Evolutionary conservation across 23 red algal genomes (phyloP).

Genomic region (Gracilaria vermiculophylla): DNA sequence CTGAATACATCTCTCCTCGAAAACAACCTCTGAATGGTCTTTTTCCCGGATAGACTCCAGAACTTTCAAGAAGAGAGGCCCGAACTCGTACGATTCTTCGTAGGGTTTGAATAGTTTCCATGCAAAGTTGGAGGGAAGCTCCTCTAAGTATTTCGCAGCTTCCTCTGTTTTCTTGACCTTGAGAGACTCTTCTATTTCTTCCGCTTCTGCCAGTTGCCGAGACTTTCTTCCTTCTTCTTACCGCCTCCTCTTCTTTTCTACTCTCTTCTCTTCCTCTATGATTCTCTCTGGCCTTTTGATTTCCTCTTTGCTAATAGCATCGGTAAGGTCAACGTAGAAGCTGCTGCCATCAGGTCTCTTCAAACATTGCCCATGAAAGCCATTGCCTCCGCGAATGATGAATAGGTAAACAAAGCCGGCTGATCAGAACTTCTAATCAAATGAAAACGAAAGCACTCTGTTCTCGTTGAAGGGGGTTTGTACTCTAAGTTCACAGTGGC

Average conservation of each 20-base stretch:
- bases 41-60: background rate
- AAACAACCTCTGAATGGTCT: constrained; percentile 12
- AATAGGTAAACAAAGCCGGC: constrained; percentile 80
- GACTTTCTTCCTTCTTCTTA: constrained; percentile 48
- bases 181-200: constrained; percentile 25
- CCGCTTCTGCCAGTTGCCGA: constrained; percentile 19
- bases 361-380: constrained; percentile 73
- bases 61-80: constrained; percentile 21
- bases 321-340: constrained; percentile 65
- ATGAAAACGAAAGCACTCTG: constrained; percentile 12
- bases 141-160: constrained; percentile 16
- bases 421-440: constrained; percentile 57
- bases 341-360: constrained; percentile 60
- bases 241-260: constrained; percentile 9
- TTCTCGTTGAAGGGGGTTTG: constrained; percentile 46
- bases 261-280: constrained; percentile 50
- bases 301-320: constrained; percentile 41
- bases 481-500: constrained; percentile 39
- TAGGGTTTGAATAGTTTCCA: constrained; percentile 26
- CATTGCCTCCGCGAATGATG: constrained; percentile 39
- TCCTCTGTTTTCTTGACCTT: constrained; percentile 30
- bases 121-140: background rate
- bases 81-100: constrained; percentile 67
- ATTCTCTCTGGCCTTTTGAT: constrained; percentile 30
- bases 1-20: background rate